Percentiles rank a stretch among this genome's conserved stretches.
phyloP scores from a whole-genome alignment of 768 basidiomycete species.

The Favolaschia claudopus region DNA sequence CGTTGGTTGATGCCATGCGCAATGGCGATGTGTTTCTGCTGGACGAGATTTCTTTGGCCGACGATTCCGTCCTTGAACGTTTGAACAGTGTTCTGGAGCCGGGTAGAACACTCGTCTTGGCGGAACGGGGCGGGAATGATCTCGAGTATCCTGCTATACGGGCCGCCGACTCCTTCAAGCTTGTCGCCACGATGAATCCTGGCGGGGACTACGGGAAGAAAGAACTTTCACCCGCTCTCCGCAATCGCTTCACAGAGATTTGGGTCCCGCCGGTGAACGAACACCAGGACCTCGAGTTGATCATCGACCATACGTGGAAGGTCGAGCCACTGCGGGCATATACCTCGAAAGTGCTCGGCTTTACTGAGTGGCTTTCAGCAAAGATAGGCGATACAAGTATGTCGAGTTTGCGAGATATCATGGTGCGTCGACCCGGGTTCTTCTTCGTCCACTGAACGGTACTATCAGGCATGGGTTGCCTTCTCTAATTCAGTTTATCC shows the following conservation, averaged over 20 bases:
- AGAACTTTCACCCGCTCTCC: conserved; percentile 93
- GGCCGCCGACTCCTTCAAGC: conserved; percentile 78
- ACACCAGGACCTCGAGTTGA: conserved; percentile 76
- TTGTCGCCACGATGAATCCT: conserved; percentile 98
- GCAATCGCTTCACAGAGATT: conserved; percentile 98
- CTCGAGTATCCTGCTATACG: conserved; percentile 70
- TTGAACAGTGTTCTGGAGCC: conserved; percentile 98
- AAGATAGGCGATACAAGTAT: conserved; percentile 69
- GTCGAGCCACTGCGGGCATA: conserved; percentile 57
- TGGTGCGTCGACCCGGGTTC: conserved; percentile 57
- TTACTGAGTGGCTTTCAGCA: conserved; percentile 79
- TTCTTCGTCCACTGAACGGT: conserved; percentile 3
- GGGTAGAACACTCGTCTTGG: conserved; percentile 85
- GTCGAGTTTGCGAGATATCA: conserved; percentile 84
- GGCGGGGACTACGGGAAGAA: conserved; percentile 99
- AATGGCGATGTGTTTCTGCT: conserved; percentile 86
- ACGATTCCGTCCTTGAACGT: conserved; percentile 97
- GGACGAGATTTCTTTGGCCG: conserved; percentile 96
- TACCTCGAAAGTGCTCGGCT: conserved; percentile 74
- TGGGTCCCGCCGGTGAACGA: conserved; percentile 92
- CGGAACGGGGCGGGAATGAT: conserved; percentile 87
- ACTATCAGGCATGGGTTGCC: conserved; percentile 84
- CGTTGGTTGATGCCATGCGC: conserved; percentile 93
- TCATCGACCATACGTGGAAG: conserved; percentile 77
- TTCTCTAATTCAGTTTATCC: conserved; percentile 76